Evolutionary conservation across 768 basidiomycete genomes (phyloP), one percentile per base, ranked within the genome.

Genomic region (Termitomyces sp.): DNA sequence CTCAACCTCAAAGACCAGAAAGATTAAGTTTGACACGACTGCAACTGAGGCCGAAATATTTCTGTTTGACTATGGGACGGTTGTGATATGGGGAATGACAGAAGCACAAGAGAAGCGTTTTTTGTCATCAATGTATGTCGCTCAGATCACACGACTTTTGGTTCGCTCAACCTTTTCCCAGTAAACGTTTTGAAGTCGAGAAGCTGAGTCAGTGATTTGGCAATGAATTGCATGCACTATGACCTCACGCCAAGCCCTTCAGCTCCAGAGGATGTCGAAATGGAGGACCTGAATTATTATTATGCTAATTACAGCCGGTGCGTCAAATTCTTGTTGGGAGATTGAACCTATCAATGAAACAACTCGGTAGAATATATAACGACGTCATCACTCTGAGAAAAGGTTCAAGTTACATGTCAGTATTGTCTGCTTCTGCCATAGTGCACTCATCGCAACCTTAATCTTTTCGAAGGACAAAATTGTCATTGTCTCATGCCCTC

Each of bases 81-180:
- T 96, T 32, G 96, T 98, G 31, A 92, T 96, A 56, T 98, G 96
- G 96, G 96, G 96, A 31, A 97, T 98, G 95, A 89, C 92, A 43
- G 94, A 97, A 71, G 79, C 86, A 5, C 92, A 97, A 69, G 96
- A 98, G 77, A 91, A 85, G 72, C 81, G 94, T 9, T 94, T 98
- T 68, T 76, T 98, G 63, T 86, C 90, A 32, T 95, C 94, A 25
- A 83, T 98, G 96, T 96, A 69, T 74, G 92, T 79, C 34, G 52
- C 53, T 43, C 49, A 53, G 31, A 50, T 54, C 37, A 57, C 47
- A 55, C 52, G 43, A 42, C 20, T 56, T 42, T 38, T 36, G 42
- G 60, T 46, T 25, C 11, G 60, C 54, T 63, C 25, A 62, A 66
- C 66, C 40, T 65, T 53, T 46, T 60, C 32, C 67, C 20, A 98